Conservation (phyloP, 2,329 filamentous ascomycete genomes). For the Alternaria burnsii region DNA sequence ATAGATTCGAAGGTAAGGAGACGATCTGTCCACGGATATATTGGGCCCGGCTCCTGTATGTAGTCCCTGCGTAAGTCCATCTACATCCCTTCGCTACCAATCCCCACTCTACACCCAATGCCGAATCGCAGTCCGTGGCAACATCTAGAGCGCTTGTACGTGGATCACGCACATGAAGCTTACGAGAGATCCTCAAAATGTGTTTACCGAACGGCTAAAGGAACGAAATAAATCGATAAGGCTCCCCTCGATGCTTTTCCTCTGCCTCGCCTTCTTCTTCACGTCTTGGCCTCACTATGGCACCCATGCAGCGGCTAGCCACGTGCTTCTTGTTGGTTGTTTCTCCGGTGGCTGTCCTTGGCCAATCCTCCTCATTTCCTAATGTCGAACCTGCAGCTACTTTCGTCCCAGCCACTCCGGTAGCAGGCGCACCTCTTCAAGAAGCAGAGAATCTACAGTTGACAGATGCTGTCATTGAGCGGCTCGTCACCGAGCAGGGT, state of each 20-base stretch:
- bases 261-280: background rate
- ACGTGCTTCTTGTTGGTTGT: constrained; percentile 1
- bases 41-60: background rate
- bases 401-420: background rate
- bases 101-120: background rate
- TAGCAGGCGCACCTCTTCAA: constrained; percentile 11
- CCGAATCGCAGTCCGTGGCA: background rate
- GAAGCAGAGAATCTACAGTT: constrained; percentile 11
- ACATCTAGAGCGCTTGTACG: background rate
- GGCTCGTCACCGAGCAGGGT: background rate
- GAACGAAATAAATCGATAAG: background rate
- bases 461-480: constrained; percentile 5
- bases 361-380: background rate
- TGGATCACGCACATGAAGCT: background rate
- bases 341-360: background rate
- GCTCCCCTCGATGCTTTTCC: background rate
- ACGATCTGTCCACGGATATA: background rate
- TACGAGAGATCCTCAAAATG: background rate
- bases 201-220: background rate
- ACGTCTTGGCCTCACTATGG: constrained; percentile 3
- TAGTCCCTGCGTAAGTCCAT: background rate
- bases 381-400: constrained; percentile 9
- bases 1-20: background rate
- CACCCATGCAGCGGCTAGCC: background rate
- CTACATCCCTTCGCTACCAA: background rate